Conservation (phyloP, 192 early-diverging fungal genomes). For the Coemansia sp. region DNA sequence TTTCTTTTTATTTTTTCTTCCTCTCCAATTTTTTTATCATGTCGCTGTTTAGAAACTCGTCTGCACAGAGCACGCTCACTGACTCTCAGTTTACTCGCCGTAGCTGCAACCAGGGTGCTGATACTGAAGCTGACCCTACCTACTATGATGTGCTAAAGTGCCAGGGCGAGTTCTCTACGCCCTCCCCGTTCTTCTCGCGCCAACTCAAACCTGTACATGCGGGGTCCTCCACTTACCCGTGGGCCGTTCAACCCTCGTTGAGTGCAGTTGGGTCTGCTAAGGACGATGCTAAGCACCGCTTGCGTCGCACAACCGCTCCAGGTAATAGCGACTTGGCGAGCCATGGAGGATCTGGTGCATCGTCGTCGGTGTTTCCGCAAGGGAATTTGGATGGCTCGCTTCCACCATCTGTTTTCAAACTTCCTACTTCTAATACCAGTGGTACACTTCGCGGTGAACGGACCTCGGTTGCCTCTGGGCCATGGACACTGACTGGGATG, state of each 20-base stretch:
- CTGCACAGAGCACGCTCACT: constrained; percentile 10
- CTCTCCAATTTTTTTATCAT: constrained; percentile 7
- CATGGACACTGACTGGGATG: constrained; percentile 35
- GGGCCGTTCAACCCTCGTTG: constrained; percentile 17
- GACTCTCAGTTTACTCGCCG: constrained; percentile 1
- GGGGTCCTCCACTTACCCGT: constrained; percentile 15
- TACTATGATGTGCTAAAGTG: constrained; percentile 54
- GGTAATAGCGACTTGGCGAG: background rate
- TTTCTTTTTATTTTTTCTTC: background rate
- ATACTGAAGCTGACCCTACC: constrained; percentile 12
- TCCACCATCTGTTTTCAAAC: constrained; percentile 39
- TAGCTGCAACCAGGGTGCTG: background rate
- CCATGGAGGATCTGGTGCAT: background rate
- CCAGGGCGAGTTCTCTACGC: constrained; percentile 29
- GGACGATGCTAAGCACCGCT: constrained; percentile 19
- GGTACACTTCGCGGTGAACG: background rate
- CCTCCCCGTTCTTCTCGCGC: constrained; percentile 30
- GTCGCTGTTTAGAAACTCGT: constrained; percentile 25
- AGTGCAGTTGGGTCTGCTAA: background rate
- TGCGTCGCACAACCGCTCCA: constrained; percentile 16
- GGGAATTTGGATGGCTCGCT: constrained; percentile 12
- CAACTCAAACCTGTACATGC: constrained; percentile 29
- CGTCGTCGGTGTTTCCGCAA: constrained; percentile 26
- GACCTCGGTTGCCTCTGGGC: background rate
- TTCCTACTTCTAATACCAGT: constrained; percentile 26